Base-by-base conservation (phyloP, 1,284 basidiomycete genomes). In the Sporisorium scitamineum region DNA sequence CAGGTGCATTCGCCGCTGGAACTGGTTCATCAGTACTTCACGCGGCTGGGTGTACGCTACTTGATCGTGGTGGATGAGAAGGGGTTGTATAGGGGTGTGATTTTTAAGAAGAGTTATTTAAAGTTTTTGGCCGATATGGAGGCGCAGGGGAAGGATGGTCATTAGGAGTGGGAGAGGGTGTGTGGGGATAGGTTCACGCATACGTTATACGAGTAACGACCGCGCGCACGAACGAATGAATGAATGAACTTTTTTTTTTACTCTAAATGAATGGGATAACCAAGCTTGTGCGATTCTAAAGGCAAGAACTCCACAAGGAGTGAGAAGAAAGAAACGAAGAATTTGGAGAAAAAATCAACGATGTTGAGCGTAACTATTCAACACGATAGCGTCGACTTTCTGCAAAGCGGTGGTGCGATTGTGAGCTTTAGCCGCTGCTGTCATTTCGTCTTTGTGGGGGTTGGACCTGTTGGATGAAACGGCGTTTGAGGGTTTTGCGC, bases 51-150 rank as follows among this genome's bases (percentile, higher is more conserved):
- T 16, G 78, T 82, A 14, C 54, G 78, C 10, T 81, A 80, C 47
- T 56, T 82, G 27, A 88, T 97, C 26, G 91, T 97, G 6, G 91
- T 90, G 2, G 93, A 97, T 84, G 87, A 90, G 2, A 90, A 93
- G 61, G 95, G 95, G 2, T 87, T 91, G 57, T 97, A 95, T 82
- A 91, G 92, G 80, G 95, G 95, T 7, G 88, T 95, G 11, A 92
- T 98, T 66, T 93, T 95, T 86, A 97, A 97, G 88, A 95, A 95
- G 86, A 90, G 90, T 20, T 76, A 76, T 18, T 47, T 76, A 37
- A 76, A 76, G 48, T 76, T 76, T 31, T 64, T 76, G 41, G 61
- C 64, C 0, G 64, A 76, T 52, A 48, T 71, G n/a, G 73, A 76
- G 55, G 37, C 52, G 27, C 31, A 69, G 37, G 45, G 29, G 5